These are phyloP conservation scores for Colletotrichum sp. DNA, from an alignment of 2,329 filamentous ascomycete species.

Conservation along the genomic window DNA sequence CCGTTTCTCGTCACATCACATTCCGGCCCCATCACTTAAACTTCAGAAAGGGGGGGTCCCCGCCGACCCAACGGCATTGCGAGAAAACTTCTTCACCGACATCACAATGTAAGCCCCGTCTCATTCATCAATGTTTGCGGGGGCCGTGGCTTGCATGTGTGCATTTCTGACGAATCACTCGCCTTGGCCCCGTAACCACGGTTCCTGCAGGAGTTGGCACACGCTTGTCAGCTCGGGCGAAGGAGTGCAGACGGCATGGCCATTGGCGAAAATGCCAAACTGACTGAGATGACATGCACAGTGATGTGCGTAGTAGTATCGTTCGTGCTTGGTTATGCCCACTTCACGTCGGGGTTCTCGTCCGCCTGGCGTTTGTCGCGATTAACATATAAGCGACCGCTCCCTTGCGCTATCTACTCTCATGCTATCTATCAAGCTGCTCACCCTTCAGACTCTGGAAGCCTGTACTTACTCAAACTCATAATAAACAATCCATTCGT, in stretches of 20 bases:
- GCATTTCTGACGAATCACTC: background rate
- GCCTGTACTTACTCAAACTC: background rate
- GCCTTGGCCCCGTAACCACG: background rate
- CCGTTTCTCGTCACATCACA: conserved; percentile 15
- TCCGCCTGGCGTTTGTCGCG: background rate
- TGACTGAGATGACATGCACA: background rate
- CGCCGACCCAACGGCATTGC: background rate
- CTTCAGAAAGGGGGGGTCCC: background rate
- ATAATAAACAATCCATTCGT: background rate
- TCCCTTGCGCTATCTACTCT: background rate
- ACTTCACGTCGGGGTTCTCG: background rate
- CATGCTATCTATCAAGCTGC: background rate
- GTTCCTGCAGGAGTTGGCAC: background rate
- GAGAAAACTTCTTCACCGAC: background rate
- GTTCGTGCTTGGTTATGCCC: background rate
- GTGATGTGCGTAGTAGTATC: background rate
- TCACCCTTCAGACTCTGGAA: background rate
- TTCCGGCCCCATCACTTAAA: background rate
- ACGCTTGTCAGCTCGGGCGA: background rate
- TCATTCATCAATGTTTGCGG: background rate
- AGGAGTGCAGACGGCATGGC: background rate
- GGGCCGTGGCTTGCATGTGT: background rate
- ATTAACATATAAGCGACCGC: background rate
- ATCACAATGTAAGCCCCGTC: background rate
- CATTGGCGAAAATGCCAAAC: background rate